A percentile compares a stretch with the other conserved stretches of the same genome.
phyloP scores from a whole-genome alignment of 1,139 yeast species.

The Sugiyamaella xylanicola region DNA sequence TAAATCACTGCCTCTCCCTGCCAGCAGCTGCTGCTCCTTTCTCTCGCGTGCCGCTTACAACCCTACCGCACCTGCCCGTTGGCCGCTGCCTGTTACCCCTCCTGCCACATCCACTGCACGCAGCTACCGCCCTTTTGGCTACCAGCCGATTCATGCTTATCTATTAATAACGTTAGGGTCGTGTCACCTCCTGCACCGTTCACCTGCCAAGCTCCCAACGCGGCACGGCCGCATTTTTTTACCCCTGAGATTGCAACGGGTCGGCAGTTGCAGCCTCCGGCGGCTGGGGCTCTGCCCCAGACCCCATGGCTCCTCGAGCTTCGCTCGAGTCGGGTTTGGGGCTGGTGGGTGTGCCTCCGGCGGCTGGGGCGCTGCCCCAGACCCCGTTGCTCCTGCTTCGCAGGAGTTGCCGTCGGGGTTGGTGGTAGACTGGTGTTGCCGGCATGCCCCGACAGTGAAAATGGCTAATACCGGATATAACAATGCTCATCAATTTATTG shows the following conservation, averaged over 20 bases:
- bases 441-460: too few species aligned
- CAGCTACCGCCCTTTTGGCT: too few species aligned
- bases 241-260: neutral
- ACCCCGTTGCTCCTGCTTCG: too few species aligned
- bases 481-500: too few species aligned
- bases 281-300: constrained; percentile 1
- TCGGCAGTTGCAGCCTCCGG: neutral
- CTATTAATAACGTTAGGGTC: neutral
- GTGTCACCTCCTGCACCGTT: too few species aligned
- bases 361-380: neutral
- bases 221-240: neutral
- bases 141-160: neutral
- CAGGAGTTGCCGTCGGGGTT: too few species aligned
- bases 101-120: too few species aligned
- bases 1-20: neutral
- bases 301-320: neutral
- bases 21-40: neutral
- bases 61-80: too few species aligned
- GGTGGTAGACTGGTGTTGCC: too few species aligned
- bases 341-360: neutral
- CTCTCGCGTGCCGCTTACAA: neutral
- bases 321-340: neutral
- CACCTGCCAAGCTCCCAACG: neutral
- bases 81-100: too few species aligned
- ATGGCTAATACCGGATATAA: too few species aligned